A percentile compares a stretch with the other conserved stretches of the same genome.
Evolutionary conservation across 345 rosid species (phyloP).

Genomic region (Boechera stricta): DNA sequence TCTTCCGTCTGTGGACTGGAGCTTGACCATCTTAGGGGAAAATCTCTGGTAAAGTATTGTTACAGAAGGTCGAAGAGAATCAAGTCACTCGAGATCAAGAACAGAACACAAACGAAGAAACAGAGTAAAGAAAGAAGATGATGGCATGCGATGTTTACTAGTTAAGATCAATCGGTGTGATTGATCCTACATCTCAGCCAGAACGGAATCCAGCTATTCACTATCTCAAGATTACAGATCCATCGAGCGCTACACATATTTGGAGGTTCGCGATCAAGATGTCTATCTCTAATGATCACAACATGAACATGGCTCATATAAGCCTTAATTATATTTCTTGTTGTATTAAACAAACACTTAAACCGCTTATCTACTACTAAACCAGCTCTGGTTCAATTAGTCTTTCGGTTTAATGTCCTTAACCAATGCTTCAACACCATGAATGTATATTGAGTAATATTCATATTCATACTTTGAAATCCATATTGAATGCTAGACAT

Average conservation of each 20-base stretch:
- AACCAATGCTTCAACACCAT: not conserved
- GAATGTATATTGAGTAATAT: not conserved
- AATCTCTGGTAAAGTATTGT: no score
- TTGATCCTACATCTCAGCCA: not conserved
- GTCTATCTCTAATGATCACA: not conserved
- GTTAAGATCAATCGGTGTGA: not conserved
- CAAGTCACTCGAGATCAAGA: no score
- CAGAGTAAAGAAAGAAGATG: not conserved
- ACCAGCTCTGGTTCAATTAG: not conserved
- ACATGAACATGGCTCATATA: not conserved
- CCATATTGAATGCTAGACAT: not conserved
- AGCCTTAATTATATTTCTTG: not conserved
- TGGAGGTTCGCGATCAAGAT: not conserved
- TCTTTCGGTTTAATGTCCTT: not conserved
- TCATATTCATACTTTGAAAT: not conserved
- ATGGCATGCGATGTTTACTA: not conserved
- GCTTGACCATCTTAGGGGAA: no score
- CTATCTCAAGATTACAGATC: not conserved
- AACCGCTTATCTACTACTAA: not conserved
- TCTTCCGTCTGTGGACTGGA: no score
- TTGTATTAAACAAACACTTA: not conserved
- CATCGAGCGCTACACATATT: not conserved
- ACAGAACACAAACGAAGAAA: no score
- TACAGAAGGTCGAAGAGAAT: no score
- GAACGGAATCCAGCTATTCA: not conserved